Percentiles rank a stretch among this genome's conserved stretches.
phyloP scores from a whole-genome alignment of 805 yeast genomes.

The Ogataea degrootiae region DNA sequence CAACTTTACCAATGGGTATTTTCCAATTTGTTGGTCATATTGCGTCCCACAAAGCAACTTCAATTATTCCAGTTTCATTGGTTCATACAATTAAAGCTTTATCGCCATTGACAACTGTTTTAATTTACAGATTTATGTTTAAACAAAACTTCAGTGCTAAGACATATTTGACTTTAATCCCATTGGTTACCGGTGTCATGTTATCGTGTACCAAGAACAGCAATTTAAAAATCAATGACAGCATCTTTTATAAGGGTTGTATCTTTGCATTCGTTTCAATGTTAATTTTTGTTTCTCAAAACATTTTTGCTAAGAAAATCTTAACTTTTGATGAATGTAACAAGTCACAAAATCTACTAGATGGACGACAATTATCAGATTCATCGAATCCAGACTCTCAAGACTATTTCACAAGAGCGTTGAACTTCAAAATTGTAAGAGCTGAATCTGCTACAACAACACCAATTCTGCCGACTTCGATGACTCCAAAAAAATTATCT shows the following conservation, averaged over 20 bases:
- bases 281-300: slow-evolving; percentile 72
- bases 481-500: slow-evolving; percentile 22
- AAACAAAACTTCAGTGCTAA: slow-evolving; percentile 49
- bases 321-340: slow-evolving; percentile 41
- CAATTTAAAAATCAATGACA: slow-evolving; percentile 19
- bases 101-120: slow-evolving; percentile 84
- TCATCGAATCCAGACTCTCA: slow-evolving; percentile 8
- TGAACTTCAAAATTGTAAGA: slow-evolving; percentile 26
- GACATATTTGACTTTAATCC: slow-evolving; percentile 76
- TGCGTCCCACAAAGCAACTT: slow-evolving; percentile 87
- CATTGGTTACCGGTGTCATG: slow-evolving; percentile 82
- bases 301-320: slow-evolving; percentile 72
- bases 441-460: slow-evolving; percentile 31
- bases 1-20: slow-evolving; percentile 90
- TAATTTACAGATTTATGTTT: slow-evolving; percentile 64
- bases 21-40: slow-evolving; percentile 93
- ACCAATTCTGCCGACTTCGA: slow-evolving; percentile 30
- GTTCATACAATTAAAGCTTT: slow-evolving; percentile 93
- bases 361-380: background rate
- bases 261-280: slow-evolving; percentile 49
- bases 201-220: slow-evolving; percentile 56
- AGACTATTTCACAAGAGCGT: slow-evolving; percentile 22
- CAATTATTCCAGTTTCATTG: slow-evolving; percentile 86
- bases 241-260: slow-evolving; percentile 37
- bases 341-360: too few relatives aligned